Base-by-base conservation (phyloP, 2,329 filamentous ascomycete genomes). In the Hymenoscyphus albidus region DNA sequence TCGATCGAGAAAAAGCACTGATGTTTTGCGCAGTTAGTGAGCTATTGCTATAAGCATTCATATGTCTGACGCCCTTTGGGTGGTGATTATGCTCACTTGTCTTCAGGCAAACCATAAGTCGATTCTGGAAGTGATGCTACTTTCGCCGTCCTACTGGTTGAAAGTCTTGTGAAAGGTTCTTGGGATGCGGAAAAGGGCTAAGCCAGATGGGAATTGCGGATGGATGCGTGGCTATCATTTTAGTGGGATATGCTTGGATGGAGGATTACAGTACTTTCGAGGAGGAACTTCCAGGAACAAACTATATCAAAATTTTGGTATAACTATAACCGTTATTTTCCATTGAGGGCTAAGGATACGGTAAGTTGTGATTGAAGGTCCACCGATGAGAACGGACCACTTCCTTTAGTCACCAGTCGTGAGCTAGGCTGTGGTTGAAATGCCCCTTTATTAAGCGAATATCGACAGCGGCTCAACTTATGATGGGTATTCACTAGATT, bases 221-320 rank as follows among this genome's bases (percentile, higher is more conserved):
- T 13, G 48, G 48, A 35, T 62, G 31, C 16, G 39, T n/a, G 59
- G 59, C 16, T 27, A 40, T 32, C 7, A 14, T 27, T 51, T 56
- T 59, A 44, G 61, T 61, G 42, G n/a, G 48, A 31, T 48, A 2
- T 40, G 32, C 1, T 56, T 32, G 61, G 44, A 40, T 55, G n/a
- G 22, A 31, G 48, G 10, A 39, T 12, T 48, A 44, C n/a, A 51
- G 51, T 31, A 27, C 27, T 58, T 32, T 56, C 18, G 58, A 32
- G 16, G 31, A n/a, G 55, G 54, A 42, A 13, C 16, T 22, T 60
- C 7, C 13, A 61, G 57, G 48, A 63, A 42, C 27, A 27, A 27
- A 62, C 60, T 66, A 68, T 69, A 68, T 69, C 68, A 67, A 64
- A 62, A 55, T 69, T 64, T 68, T 67, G 64, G 64, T 68, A 65